These are phyloP conservation scores for Scutellaria baicalensis DNA, from an alignment of 257 asterid species.

Conservation along the genomic window DNA sequence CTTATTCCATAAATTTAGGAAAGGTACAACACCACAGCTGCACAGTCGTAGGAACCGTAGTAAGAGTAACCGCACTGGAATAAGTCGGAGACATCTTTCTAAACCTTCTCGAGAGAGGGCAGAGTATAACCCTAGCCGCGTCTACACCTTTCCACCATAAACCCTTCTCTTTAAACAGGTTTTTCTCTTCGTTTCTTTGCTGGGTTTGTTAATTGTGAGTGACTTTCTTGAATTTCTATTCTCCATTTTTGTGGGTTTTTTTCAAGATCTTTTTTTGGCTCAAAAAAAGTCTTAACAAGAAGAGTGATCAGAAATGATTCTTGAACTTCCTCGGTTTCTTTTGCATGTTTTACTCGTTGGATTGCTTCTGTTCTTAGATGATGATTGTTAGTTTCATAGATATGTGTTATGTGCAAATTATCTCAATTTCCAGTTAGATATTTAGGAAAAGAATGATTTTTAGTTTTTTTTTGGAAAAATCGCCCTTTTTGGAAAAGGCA, in stretches of 20 bases:
- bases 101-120: not conserved
- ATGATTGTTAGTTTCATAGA: not conserved
- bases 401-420: not conserved
- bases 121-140: conserved; percentile 40
- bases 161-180: conserved; percentile 18
- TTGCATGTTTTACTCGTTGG: too few relatives aligned
- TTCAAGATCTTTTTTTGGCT: not conserved
- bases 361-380: not conserved
- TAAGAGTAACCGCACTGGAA: not conserved
- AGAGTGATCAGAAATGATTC: not conserved
- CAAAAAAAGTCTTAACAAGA: too few relatives aligned
- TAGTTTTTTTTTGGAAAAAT: too few relatives aligned
- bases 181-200: not conserved
- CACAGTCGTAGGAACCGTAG: not conserved
- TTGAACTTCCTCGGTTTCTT: too few relatives aligned
- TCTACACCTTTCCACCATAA: not conserved
- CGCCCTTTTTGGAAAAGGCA: too few relatives aligned
- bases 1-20: too few relatives aligned
- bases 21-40: too few relatives aligned
- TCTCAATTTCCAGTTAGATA: too few relatives aligned
- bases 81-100: not conserved
- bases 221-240: not conserved
- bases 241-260: not conserved
- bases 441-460: too few relatives aligned
- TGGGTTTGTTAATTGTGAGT: not conserved